phyloP scores from a whole-genome alignment of 176 grass and related monocot species.

The Musa itinerans region DNA sequence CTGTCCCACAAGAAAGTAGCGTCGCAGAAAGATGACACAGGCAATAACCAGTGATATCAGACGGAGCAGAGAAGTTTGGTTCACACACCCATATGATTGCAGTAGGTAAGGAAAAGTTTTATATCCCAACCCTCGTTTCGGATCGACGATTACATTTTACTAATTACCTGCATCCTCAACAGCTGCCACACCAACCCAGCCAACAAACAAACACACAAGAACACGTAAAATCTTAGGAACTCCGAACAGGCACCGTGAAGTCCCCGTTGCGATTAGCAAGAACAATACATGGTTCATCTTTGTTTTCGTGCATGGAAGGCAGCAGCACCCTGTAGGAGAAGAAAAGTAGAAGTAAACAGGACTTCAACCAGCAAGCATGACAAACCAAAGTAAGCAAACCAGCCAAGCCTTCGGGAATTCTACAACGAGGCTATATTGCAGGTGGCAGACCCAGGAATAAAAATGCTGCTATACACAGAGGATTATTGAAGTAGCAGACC shows the following conservation, averaged over 20 bases:
- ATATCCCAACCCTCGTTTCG: background rate
- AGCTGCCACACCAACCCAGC: background rate
- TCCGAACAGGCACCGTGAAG: background rate
- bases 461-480: conserved; percentile 14
- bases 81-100: conserved; percentile 1
- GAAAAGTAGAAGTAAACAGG: background rate
- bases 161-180: too few species aligned
- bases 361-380: background rate
- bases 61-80: background rate
- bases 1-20: background rate
- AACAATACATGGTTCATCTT: background rate
- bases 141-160: background rate
- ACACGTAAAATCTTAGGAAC: background rate
- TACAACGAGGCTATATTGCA: background rate
- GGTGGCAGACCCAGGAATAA: background rate
- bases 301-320: background rate
- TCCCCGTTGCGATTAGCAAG: background rate
- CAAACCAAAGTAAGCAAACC: conserved; percentile 5
- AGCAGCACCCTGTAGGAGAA: background rate
- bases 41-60: background rate
- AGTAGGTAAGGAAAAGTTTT: background rate
- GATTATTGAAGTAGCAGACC: background rate
- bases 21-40: background rate
- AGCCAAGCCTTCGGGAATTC: background rate
- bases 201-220: background rate